Evolutionary conservation across 805 yeast species (phyloP).

Genomic region (Vanderwaltozyma polyspora): DNA sequence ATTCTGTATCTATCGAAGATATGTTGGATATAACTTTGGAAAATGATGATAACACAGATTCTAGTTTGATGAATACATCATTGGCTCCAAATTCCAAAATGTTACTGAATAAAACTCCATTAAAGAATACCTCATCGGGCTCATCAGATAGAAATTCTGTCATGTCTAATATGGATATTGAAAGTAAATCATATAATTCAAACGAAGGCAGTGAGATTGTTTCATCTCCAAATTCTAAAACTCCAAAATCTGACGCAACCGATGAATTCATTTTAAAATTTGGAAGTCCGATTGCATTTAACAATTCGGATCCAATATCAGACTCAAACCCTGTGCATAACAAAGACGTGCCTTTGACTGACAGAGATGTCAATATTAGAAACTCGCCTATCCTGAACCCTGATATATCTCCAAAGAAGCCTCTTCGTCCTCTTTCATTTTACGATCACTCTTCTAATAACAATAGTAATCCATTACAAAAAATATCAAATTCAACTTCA

Average conservation of each 20-base stretch:
- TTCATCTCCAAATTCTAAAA: too few species aligned
- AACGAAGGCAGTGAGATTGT: not conserved
- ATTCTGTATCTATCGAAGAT: constrained; percentile 16
- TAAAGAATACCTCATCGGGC: constrained; percentile 7
- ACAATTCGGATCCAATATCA: too few species aligned
- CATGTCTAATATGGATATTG: not conserved
- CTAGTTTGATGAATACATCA: too few species aligned
- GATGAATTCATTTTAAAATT: too few species aligned
- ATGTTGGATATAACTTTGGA: constrained; percentile 14
- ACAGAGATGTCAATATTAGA: too few species aligned
- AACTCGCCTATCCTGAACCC: too few species aligned
- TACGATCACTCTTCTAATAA: not conserved
- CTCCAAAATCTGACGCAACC: constrained; percentile 12
- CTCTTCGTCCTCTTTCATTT: too few species aligned
- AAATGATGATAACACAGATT: too few species aligned
- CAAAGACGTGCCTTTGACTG: too few species aligned
- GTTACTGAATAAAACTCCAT: constrained; percentile 17
- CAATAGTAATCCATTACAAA: not conserved
- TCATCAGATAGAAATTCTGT: not conserved
- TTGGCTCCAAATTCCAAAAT: not conserved
- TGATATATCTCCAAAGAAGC: too few species aligned
- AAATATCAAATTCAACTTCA: not conserved
- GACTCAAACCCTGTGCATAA: too few species aligned
- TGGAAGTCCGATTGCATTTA: too few species aligned
- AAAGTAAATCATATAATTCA: not conserved